Evolutionary conservation across 306 rosid genomes (phyloP), one percentile per base, ranked within the genome.

Genomic region (Cucurbita pepo): DNA sequence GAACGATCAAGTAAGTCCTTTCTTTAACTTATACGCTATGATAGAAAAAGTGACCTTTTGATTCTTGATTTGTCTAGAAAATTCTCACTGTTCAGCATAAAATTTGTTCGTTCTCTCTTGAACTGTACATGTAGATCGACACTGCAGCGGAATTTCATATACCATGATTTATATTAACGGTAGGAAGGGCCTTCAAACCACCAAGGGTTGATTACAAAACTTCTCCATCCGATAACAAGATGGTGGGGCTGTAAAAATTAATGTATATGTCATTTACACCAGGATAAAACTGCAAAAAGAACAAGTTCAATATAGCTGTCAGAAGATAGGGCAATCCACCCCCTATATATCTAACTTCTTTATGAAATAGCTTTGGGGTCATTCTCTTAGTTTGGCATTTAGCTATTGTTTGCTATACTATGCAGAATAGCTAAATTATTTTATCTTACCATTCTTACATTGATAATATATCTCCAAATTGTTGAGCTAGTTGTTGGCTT

Each of bases 1-100:
- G 88, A 87, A 81, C 52, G 82, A 78, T 80, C 98, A 93, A 78
- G 98, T 93, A 88, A 81, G 76, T 80, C 79, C 64, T 80, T 74
- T 79, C 79, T 71, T 74, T 74, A 80, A 54, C 78, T 63, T 58
- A 54, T 73, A 71, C 75, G 75, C 60, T 55, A 55, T 72, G 18
- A 48, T 7, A 69, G 25, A 69, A 22, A 64, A 22, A 48, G 56
- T 48, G 22, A 34, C 58, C 7, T 25, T 69, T 66, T 47, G 11
- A n/a, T 21, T 40, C 48, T 69, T 69, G 13, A 3, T 47, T 66
- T 22, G 25, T 69, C 25, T 22, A 43, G 18, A 44, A n/a, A 66
- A 45, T 47, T 66, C 25, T 62, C 7, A 19, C 19, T 69, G 47
- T 48, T 69, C 48, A 25, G 44, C 34, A 4, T 47, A 22, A 22